Evolutionary conservation across 108 stramenopile genomes (phyloP), one percentile per base, ranked within the genome.

Genomic region (Discostella stelligeroides): DNA sequence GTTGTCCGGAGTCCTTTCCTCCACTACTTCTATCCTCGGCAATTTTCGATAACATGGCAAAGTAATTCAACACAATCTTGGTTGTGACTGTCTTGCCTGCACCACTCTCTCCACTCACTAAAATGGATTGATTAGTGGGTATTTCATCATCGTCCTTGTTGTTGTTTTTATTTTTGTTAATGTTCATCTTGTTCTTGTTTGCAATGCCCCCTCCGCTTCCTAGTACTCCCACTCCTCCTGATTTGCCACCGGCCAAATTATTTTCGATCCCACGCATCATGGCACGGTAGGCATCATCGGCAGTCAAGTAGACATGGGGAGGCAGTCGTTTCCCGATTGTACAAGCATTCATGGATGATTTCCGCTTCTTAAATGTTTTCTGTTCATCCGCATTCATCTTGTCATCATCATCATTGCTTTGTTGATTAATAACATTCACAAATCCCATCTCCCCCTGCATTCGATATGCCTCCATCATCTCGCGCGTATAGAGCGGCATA

Each of bases 271-370:
- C 80, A 23, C 72, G 27, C 47, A 74, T 60, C 89, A 95, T 88
- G 60, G 79, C 83, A 28, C 90, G 81, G 67, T 88, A 93, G 17
- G 94, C 92, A n/a, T 79, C 66, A 39, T 90, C 85, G 12, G 92
- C 90, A n/a, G 90, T 86, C 7, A 82, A 74, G 63, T 84, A 95
- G 14, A 85, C 86, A 61, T 95, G 94, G 14, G 94, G 94, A 7
- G 87, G 69, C 40, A 83, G 42, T 11, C 70, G 73, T 17, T 38
- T 40, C 34, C 73, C 50, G 24, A 48, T 54, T 67, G 55, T 85
- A 0, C 29, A 41, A 65, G 49, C 63, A 21, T 27, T 63, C 20
- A 29, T 34, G 21, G 53, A 17, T n/a, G n/a, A n/a, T n/a, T n/a
- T n/a, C n/a, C 28, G 11, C 42, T 25, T 17, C 21, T 66, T 40